These are phyloP conservation scores for Tylopilus microsporus DNA, from an alignment of 1,284 basidiomycete species.

Conservation along the genomic window DNA sequence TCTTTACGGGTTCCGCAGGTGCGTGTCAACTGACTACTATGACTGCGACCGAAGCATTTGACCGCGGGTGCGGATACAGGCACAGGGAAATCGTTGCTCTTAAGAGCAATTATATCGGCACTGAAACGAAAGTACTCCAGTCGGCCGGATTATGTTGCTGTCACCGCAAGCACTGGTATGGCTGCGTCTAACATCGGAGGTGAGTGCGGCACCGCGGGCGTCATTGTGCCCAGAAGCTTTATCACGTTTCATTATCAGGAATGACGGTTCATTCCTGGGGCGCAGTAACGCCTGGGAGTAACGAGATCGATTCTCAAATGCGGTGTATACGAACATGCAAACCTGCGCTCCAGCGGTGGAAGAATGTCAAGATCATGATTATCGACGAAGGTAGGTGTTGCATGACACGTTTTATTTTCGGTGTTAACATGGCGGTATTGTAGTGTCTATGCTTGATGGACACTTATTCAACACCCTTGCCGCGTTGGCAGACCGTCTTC, in stretches of 20 bases:
- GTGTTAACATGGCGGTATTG: background rate
- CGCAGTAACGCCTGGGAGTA: constrained; percentile 64
- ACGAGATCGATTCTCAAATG: constrained; percentile 55
- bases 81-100: constrained; percentile 75
- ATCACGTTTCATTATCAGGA: constrained; percentile 27
- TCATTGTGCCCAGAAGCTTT: background rate
- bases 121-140: constrained; percentile 63
- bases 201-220: constrained; percentile 9
- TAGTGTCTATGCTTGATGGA: constrained; percentile 84
- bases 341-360: constrained; percentile 58
- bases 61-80: constrained; percentile 38
- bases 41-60: background rate
- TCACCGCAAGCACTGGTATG: constrained; percentile 70
- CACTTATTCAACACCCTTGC: constrained; percentile 68
- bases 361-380: constrained; percentile 65
- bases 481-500: constrained; percentile 41
- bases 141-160: constrained; percentile 48
- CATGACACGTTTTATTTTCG: background rate
- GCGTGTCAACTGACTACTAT: constrained; percentile 8
- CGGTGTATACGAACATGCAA: constrained; percentile 48
- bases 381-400: constrained; percentile 68
- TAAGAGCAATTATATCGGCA: constrained; percentile 67
- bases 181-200: constrained; percentile 82
- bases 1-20: constrained; percentile 54
- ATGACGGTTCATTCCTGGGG: constrained; percentile 80